Evolutionary conservation across 768 basidiomycete genomes (phyloP), one percentile per base, ranked within the genome.

Genomic region (Pisolithus sp.): DNA sequence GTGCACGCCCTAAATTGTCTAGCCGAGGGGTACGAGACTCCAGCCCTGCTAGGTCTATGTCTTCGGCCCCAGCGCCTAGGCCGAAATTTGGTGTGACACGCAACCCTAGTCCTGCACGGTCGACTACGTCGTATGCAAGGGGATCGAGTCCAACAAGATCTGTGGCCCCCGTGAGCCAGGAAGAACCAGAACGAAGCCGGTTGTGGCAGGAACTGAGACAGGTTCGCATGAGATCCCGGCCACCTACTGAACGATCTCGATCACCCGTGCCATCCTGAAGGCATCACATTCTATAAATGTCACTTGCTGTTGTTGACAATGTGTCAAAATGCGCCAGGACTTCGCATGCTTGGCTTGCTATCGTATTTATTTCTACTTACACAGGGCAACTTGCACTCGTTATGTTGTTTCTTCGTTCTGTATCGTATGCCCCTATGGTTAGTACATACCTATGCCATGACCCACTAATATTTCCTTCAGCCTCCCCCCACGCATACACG

Each of bases 201-300:
- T 60, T 83, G 53, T 82, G 81, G 79, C 72, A 70, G 40, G 82
- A 83, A 57, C 66, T 83, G 23, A 73, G 72, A 60, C 74, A 76
- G 51, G 69, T 80, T 49, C 76, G 71, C 57, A 69, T 70, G 52
- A 73, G 73, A 62, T 69, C 78, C 52, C 70, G 73, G 37, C 71
- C 76, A 46, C 69, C 70, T 37, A 78, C 77, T 18, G 71, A 73
- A 46, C 67, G 63, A 52, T 71, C 76, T 53, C 66, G 65, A 54
- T 68, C 71, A 40, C 64, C 64, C 61, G 69, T 68, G 53, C 68
- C 68, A 55, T 70, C 66, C 56, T 73, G 55, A 69, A 53, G 49
- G 48, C 38, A 54, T 47, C 50, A 53, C 50, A 53, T 40, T 42
- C 40, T 48, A 55, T 31, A 50, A 5, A 26, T 26, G 26, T 34